A percentile compares a stretch with the other conserved stretches of the same genome.
These are phyloP conservation scores for Amanita jacksonii DNA, from an alignment of 768 basidiomycete genomes.

Conservation along the genomic window DNA sequence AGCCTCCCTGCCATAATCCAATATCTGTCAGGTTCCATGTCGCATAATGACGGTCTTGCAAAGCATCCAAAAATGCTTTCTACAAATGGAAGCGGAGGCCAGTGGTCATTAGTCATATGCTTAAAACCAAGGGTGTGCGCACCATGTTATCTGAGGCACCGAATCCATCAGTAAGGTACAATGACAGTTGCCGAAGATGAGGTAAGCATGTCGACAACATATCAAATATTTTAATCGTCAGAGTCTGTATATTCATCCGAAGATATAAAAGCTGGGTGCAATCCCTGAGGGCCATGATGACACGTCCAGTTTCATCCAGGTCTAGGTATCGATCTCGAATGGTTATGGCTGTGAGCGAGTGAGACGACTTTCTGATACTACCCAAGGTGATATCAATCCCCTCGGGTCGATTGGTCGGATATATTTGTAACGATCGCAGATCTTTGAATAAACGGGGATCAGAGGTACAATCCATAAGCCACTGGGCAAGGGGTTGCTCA, in stretches of 20 bases:
- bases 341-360: conserved; percentile 23
- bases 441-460: conserved; percentile 20
- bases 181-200: conserved; percentile 19
- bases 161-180: conserved; percentile 22
- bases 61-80: conserved; percentile 17
- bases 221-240: conserved; percentile 26
- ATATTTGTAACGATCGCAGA: conserved; percentile 29
- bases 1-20: conserved; percentile 27
- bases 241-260: conserved; percentile 23
- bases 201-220: conserved; percentile 23
- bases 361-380: conserved; percentile 22
- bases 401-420: conserved; percentile 25
- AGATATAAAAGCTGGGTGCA: conserved; percentile 20
- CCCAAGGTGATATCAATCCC: conserved; percentile 26
- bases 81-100: conserved; percentile 10
- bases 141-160: conserved; percentile 2
- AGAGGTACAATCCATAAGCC: conserved; percentile 22
- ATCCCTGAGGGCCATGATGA: conserved; percentile 18
- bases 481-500: conserved; percentile 25
- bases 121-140: conserved; percentile 1
- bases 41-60: conserved; percentile 20
- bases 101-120: conserved; percentile 2
- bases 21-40: conserved; percentile 29
- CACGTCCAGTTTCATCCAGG: conserved; percentile 19
- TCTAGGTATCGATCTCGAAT: conserved; percentile 33